Evolutionary conservation across 2,329 filamentous ascomycete species (phyloP), one percentile per base, ranked within the genome.

Genomic region (Ceratocystis papillata): DNA sequence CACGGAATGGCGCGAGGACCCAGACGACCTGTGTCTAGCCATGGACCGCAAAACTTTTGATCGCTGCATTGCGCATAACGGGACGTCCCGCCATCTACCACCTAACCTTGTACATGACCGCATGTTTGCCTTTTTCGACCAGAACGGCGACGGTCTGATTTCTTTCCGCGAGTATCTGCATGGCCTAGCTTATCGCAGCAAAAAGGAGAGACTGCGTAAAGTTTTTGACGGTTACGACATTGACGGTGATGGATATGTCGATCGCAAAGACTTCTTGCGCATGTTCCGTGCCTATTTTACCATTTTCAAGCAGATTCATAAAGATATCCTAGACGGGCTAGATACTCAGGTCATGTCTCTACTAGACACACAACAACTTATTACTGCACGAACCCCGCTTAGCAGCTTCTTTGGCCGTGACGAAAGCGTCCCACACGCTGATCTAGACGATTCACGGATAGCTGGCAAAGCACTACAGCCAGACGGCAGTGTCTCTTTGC

Each of bases 41-140:
- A 95, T 97, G 79, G 92, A 97, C 73, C 86, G 91, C 68, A 88
- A 88, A 75, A 96, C 90, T 0, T 99, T 99, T 76, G 90, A 96
- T 73, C 86, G 89, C 61, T 96, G 91, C 70, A 85, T 97, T 68
- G 87, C 95, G 6, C 90, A 90, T 2, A 88, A 88, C n/a, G 89
- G 88, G 15, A 88, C 87, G n/a, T 83, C 85, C 67, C 83, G 87
- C 41, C 87, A 90, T 65, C 85, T 88, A 10, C 82, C 87, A 0
- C 90, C 93, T 1, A 96, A 95, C 73, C 83, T 96, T 15, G 89
- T 99, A 67, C 94, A 96, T 73, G 93, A 99, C 74, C 88, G 94
- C 70, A 94, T 96, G 83, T 99, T 97, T 76, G 85, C 89, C 63
- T 96, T 96, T 74, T 99, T 96, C 74, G 94, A 99, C 75, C 89